These are phyloP conservation scores for Phyllosticta citriasiana DNA, from an alignment of 2,329 filamentous ascomycete genomes.

Conservation along the genomic window DNA sequence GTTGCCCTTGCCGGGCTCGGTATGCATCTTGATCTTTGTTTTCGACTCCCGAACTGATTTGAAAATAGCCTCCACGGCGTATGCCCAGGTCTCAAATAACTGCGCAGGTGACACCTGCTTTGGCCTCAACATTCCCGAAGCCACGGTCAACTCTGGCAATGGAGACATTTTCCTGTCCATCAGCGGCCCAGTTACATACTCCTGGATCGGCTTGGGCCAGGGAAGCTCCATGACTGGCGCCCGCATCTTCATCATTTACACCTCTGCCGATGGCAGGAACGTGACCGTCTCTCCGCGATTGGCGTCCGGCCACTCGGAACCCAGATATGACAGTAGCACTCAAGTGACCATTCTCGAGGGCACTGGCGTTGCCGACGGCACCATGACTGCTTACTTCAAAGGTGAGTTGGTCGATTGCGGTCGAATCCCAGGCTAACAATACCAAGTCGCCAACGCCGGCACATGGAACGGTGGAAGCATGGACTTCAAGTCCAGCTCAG, in stretches of 20 bases:
- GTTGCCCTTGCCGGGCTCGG: conserved; percentile 7
- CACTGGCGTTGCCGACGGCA: conserved; percentile 41
- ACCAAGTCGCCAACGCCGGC: conserved; percentile 40
- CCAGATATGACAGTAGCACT: conserved; percentile 32
- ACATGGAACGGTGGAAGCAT: conserved; percentile 44
- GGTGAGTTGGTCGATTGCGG: conserved; percentile 28
- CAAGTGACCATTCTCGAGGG: conserved; percentile 43
- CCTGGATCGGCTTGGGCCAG: conserved; percentile 49
- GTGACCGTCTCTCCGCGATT: conserved; percentile 48
- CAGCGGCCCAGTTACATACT: conserved; percentile 40
- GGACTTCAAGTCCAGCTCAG: conserved; percentile 35
- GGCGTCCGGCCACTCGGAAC: conserved; percentile 35
- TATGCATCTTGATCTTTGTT: not conserved
- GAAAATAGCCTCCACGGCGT: conserved; percentile 1
- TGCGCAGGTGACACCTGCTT: conserved; percentile 31
- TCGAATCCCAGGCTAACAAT: not conserved
- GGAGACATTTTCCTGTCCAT: conserved; percentile 52
- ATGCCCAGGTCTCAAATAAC: conserved; percentile 5
- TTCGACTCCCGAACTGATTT: not conserved
- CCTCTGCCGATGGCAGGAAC: conserved; percentile 41
- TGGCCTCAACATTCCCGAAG: conserved; percentile 44
- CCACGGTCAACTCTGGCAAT: conserved; percentile 39
- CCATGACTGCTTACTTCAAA: conserved; percentile 47
- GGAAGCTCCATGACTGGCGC: conserved; percentile 43
- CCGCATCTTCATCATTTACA: conserved; percentile 52